phyloP scores from a whole-genome alignment of 805 yeast species.

The Starmerella kuoi region DNA sequence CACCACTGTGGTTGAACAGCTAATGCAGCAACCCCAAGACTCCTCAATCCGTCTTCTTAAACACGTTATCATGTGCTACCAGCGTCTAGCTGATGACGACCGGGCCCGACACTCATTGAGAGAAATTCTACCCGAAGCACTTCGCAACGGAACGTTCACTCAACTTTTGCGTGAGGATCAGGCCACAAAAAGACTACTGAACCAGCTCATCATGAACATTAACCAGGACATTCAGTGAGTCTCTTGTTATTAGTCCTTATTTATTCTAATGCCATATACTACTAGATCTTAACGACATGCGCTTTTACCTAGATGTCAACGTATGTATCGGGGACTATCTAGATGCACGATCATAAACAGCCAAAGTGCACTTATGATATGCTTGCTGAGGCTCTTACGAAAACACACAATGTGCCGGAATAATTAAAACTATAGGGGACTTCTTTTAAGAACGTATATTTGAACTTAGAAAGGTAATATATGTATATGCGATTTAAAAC shows the following conservation, averaged over 20 bases:
- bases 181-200: slow-evolving; percentile 75
- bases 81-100: slow-evolving; percentile 76
- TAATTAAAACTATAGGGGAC: no score
- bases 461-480: no score
- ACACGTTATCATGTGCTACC: slow-evolving; percentile 87
- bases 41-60: slow-evolving; percentile 69
- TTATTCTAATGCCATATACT: neutral
- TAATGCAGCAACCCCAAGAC: slow-evolving; percentile 46
- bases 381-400: no score
- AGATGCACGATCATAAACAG: no score
- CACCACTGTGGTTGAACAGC: slow-evolving; percentile 76
- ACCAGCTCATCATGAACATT: slow-evolving; percentile 64
- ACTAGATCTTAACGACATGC: no score
- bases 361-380: no score
- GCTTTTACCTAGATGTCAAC: no score
- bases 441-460: no score
- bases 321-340: no score
- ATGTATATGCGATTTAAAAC: no score
- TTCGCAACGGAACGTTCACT: slow-evolving; percentile 77
- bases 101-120: slow-evolving; percentile 83
- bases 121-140: slow-evolving; percentile 71
- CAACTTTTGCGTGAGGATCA: slow-evolving; percentile 70
- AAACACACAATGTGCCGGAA: no score
- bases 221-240: slow-evolving; percentile 9
- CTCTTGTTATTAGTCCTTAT: neutral